Base-by-base conservation (phyloP, 768 basidiomycete species). In the Tylopilus felleus region DNA sequence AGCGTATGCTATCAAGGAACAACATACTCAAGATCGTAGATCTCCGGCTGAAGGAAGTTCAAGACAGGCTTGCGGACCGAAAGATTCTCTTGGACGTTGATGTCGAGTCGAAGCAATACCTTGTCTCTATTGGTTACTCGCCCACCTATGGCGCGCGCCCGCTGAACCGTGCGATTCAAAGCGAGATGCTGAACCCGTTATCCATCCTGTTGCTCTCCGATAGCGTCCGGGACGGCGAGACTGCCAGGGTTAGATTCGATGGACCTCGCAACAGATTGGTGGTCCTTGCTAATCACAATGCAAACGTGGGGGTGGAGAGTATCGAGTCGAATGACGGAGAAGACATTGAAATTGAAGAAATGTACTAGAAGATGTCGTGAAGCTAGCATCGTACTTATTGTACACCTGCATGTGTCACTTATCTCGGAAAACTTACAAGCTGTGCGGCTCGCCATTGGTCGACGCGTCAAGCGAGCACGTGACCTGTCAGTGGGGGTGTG, bases 131-230 rank as follows among this genome's bases (percentile, higher is more conserved):
- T 45, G 91, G 90, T 0, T 93, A 91, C 71, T 88, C 88, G 44
- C 76, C 92, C 1, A 74, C 77, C 19, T 97, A 96, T 65, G 94
- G 96, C 59, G 96, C 95, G 52, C 84, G 96, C 39, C 97, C 96
- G 1, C 80, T 98, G 58, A 91, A 92, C 66, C 82, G 94, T 31
- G 82, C 90, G 5, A 95, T 99, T 60, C 95, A 97, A 72, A 86
- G 80, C 62, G 93, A 98, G 64, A 78, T 99, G 33, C 79, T 98
- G 63, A 95, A 97, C 68, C 96, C 95, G 13, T 74, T 98, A 35
- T 91, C 92, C 16, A 75, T 88, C 52, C 79, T 89, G 77, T 78
- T 98, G 40, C 83, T 98, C 45, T 86, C 91, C 38, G 90, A 89
- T 60, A 80, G 84, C 40, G 76, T 98, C 48, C 77, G 83, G 39